Evolutionary conservation across 2,329 filamentous ascomycete genomes (phyloP).

Genomic region (Phyllachora maydis): DNA sequence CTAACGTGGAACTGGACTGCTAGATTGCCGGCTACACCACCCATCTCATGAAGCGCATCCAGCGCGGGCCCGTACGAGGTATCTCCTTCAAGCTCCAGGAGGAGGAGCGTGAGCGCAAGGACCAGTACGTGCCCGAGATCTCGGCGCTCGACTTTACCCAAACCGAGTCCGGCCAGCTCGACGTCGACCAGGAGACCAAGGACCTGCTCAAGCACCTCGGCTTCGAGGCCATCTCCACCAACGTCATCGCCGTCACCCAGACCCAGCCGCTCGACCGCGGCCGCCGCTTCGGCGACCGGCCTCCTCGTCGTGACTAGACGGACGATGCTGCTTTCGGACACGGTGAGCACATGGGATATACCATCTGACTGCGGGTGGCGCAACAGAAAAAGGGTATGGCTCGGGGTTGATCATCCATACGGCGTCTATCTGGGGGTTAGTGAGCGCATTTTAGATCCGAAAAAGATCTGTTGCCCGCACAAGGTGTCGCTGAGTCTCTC

Average conservation of each 20-base stretch:
- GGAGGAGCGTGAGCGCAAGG: constrained; percentile 99
- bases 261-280: constrained; percentile 66
- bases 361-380: too few relatives aligned
- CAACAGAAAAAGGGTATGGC: too few relatives aligned
- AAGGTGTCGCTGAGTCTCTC: constrained; percentile 83
- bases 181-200: constrained; percentile 95
- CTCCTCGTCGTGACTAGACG: constrained; percentile 22
- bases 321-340: too few relatives aligned
- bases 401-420: too few relatives aligned
- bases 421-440: constrained; percentile 35
- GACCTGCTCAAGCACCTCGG: constrained; percentile 96
- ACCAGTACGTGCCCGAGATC: constrained; percentile 98
- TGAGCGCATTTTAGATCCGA: constrained; percentile 26
- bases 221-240: constrained; percentile 95
- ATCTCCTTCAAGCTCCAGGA: constrained; percentile 99
- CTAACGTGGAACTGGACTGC: too few relatives aligned
- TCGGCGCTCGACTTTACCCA: constrained; percentile 97
- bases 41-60: constrained; percentile 99
- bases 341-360: too few relatives aligned
- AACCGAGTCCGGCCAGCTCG: constrained; percentile 82
- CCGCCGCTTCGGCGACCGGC: constrained; percentile 24
- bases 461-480: constrained; percentile 36
- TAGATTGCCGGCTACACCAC: constrained; percentile 97
- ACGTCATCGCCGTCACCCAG: constrained; percentile 79
- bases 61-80: constrained; percentile 95